Evolutionary conservation across 2,329 filamentous ascomycete genomes (phyloP), one percentile per base, ranked within the genome.

Genomic region (Amesomyces nigricolor): DNA sequence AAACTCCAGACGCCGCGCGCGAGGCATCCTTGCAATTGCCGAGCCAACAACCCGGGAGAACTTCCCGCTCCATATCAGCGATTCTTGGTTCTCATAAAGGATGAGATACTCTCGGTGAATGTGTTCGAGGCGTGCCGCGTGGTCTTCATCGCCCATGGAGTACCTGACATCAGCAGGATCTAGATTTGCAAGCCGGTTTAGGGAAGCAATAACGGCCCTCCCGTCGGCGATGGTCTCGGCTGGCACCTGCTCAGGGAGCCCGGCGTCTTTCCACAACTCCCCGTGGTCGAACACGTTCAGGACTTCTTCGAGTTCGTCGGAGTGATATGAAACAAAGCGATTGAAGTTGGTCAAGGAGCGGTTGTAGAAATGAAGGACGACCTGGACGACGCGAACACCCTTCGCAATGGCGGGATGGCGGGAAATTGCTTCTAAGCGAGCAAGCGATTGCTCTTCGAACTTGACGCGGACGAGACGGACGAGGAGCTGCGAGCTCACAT

Each of bases 341-440:
- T 51, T n/a, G 26, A 47, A 13, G 5, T 59, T 37, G 14, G 16
- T 8, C 22, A 51, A 45, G 5, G 17, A 19, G n/a, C 2, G 2
- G 45, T 56, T 55, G 32, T 55, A 45, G 11, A 60, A 53, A 45
- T 42, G 16, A 11, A 55, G 58, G 14, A 32, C 16, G 35, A 60
- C 26, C 4, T 14, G 22, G 30, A 60, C 16, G 30, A 14, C 17
- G 37, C 49, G 58, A 22, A 60, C 55, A 5, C 58, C 54, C 37
- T 58, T 57, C 6, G 54, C 13, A 7, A 60, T 53, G 45, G 37
- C 48, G 19, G 54, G 54, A 48, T 60, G 54, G 46, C 52, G 54
- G 29, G 58, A 57, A 9, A 60, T 53, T 9, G 47, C 40, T 5
- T 55, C 48, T 13, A 60, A 16, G 16, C 48, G 58, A 7, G 16